Conservation (phyloP, 257 asterid genomes). For the Solanum tacnaense region DNA sequence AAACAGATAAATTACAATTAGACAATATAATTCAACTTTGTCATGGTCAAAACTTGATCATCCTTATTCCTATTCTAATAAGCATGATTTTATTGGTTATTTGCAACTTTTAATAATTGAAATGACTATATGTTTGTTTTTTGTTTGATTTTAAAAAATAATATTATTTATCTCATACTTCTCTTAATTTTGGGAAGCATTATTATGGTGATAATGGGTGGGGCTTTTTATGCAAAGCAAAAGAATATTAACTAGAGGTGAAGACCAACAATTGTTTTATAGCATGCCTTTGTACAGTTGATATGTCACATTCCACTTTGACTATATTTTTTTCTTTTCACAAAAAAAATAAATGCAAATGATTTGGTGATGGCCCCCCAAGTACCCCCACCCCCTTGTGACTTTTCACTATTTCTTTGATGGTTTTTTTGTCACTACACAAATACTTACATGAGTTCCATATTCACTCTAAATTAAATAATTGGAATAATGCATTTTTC, state of each 20-base stretch:
- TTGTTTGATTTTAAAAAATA: neutral
- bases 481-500: neutral
- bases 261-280: neutral
- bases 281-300: constrained; percentile 37
- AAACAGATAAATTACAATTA: neutral
- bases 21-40: neutral
- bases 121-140: neutral
- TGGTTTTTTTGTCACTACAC: neutral
- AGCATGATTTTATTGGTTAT: neutral
- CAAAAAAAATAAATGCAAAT: constrained; percentile 5
- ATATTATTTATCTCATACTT: neutral
- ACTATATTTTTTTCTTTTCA: neutral
- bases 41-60: neutral
- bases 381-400: neutral
- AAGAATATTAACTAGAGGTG: neutral
- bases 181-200: neutral
- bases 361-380: constrained; percentile 24
- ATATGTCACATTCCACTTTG: constrained; percentile 26
- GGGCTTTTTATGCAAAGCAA: constrained; percentile 13
- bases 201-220: constrained; percentile 12
- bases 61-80: neutral
- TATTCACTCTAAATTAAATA: neutral
- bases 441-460: neutral
- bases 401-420: neutral
- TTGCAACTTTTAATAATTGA: constrained; percentile 8